phyloP scores from a whole-genome alignment of 768 basidiomycete genomes.

The Jaapia argillacea region DNA sequence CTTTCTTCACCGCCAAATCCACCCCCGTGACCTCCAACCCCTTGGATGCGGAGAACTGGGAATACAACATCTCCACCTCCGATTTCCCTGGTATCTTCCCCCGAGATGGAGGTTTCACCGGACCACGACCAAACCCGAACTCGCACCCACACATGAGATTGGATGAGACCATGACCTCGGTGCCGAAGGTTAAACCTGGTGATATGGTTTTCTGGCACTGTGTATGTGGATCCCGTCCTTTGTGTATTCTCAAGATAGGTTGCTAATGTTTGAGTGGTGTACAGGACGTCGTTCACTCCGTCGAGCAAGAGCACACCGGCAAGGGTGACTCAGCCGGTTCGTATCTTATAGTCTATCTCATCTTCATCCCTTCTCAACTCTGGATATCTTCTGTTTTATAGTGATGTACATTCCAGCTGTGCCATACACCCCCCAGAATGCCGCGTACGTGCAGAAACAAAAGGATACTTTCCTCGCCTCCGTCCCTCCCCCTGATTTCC shows the following conservation, averaged over 20 bases:
- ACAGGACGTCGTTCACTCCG: slow-evolving; percentile 36
- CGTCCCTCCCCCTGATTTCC: slow-evolving; percentile 65
- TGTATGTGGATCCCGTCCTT: too few species aligned
- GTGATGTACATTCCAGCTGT: slow-evolving; percentile 78
- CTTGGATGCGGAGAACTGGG: slow-evolving; percentile 44
- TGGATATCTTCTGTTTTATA: too few species aligned
- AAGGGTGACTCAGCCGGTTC: slow-evolving; percentile 44
- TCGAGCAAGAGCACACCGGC: slow-evolving; percentile 43
- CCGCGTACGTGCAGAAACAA: slow-evolving; percentile 52
- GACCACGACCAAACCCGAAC: slow-evolving; percentile 38
- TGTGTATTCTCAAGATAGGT: neutral
- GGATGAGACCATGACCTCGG: slow-evolving; percentile 54
- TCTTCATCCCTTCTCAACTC: too few species aligned
- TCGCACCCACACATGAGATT: slow-evolving; percentile 63
- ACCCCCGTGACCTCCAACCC: slow-evolving; percentile 28
- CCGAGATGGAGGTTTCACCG: slow-evolving; percentile 16
- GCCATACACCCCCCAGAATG: slow-evolving; percentile 53
- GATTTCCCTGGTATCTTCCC: slow-evolving; percentile 24
- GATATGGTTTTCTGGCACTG: slow-evolving; percentile 79
- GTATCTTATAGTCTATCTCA: slow-evolving; percentile 1
- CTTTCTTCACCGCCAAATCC: slow-evolving; percentile 57
- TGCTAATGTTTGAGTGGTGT: neutral
- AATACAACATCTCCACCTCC: slow-evolving; percentile 17
- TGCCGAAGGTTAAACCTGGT: slow-evolving; percentile 64
- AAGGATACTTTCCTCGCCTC: slow-evolving; percentile 49